Conservation (phyloP, 148 eudicot genomes). For the Fallopia convolvulus region DNA sequence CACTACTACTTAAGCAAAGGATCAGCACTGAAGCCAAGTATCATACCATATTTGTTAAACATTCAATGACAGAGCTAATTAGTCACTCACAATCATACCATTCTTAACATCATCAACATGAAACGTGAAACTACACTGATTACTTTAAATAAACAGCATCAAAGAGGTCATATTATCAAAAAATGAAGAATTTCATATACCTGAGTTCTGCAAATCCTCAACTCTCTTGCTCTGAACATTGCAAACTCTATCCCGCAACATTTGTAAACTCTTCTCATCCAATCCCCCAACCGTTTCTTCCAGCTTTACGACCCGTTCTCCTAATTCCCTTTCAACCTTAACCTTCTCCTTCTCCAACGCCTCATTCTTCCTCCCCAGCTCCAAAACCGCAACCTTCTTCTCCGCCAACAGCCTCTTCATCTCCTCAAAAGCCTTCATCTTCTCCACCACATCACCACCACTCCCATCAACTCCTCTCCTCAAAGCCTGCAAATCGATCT, state of each 20-base stretch:
- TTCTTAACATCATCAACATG: too few species aligned
- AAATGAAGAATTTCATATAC: background rate
- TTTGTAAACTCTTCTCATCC: background rate
- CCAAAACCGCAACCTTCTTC: background rate
- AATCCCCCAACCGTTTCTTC: background rate
- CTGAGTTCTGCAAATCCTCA: background rate
- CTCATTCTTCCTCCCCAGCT: background rate
- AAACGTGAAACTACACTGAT: background rate
- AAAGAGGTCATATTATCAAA: background rate
- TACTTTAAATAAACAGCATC: background rate
- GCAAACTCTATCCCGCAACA: background rate
- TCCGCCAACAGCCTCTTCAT: background rate
- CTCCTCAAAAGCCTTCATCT: slow-evolving; percentile 2
- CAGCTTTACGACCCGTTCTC: background rate
- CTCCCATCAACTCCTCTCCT: background rate
- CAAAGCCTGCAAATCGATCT: background rate
- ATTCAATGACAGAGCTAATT: background rate
- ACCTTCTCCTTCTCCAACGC: background rate
- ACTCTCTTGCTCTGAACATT: background rate
- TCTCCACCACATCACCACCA: background rate
- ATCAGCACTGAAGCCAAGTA: background rate
- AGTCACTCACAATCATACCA: background rate
- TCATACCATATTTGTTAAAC: background rate
- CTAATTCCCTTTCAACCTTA: background rate
- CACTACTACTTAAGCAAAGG: background rate